Conservation (phyloP, 371 early-diverging fungal genomes). For the Phascolomyces articulosus region DNA sequence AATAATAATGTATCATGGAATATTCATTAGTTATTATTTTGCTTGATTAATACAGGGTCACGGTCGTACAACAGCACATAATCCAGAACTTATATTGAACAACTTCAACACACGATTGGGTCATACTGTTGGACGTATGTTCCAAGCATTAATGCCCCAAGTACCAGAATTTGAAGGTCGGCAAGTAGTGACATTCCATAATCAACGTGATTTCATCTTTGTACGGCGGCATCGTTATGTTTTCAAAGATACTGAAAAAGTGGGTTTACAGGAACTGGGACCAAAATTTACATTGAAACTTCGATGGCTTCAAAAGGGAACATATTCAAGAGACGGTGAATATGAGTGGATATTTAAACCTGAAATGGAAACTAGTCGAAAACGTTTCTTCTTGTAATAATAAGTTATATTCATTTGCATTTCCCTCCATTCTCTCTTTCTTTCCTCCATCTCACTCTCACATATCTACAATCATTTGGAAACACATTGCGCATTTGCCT, state of each 20-base stretch:
- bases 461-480: too few relatives aligned
- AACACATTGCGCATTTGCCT: too few relatives aligned
- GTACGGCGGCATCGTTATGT: constrained; percentile 94
- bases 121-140: constrained; percentile 95
- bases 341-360: constrained; percentile 96
- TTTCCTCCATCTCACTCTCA: too few relatives aligned
- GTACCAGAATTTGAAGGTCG: constrained; percentile 95
- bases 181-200: constrained; percentile 97
- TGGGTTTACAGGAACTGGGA: constrained; percentile 95
- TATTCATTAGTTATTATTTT: too few relatives aligned
- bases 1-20: too few relatives aligned
- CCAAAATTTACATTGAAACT: constrained; percentile 97
- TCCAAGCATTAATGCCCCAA: constrained; percentile 96
- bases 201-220: constrained; percentile 99
- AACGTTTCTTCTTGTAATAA: constrained; percentile 77
- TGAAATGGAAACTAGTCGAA: constrained; percentile 85
- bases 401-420: not conserved
- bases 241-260: constrained; percentile 88
- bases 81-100: constrained; percentile 97
- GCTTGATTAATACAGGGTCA: constrained; percentile 73
- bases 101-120: constrained; percentile 98
- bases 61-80: constrained; percentile 82
- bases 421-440: not conserved
- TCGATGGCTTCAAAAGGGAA: constrained; percentile 93
- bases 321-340: constrained; percentile 89